Evolutionary conservation across 345 rosid genomes (phyloP).

Genomic region (Kernera saxatilis): DNA sequence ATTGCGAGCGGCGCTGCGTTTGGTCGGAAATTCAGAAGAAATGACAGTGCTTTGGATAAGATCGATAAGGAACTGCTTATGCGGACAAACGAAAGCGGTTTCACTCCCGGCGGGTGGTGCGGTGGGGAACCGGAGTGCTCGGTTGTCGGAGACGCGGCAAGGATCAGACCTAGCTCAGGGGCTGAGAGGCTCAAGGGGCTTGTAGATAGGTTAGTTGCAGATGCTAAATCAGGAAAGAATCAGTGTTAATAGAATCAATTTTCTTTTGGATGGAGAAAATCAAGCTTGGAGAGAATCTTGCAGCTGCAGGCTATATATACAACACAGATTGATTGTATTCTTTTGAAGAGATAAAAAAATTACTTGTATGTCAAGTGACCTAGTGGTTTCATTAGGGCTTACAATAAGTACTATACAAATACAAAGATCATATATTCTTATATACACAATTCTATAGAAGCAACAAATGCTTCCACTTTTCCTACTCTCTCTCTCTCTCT

Average conservation of each 20-base stretch:
- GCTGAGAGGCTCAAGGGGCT: conserved; percentile 60
- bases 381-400: background rate
- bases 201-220: conserved; percentile 42
- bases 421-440: conserved; percentile 3
- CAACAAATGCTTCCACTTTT: background rate
- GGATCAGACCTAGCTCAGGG: conserved; percentile 68
- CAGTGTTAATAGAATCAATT: conserved; percentile 63
- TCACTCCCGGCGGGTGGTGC: conserved; percentile 98
- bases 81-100: conserved; percentile 43
- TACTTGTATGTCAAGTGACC: conserved; percentile 8
- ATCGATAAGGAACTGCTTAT: conserved; percentile 73
- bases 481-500: background rate
- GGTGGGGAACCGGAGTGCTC: conserved; percentile 65
- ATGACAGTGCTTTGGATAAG: conserved; percentile 46
- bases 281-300: background rate
- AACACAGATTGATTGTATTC: background rate
- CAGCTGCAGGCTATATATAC: background rate
- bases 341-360: background rate
- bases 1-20: conserved; percentile 76
- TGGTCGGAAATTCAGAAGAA: conserved; percentile 69
- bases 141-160: conserved; percentile 51
- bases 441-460: conserved; percentile 10
- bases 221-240: conserved; percentile 39
- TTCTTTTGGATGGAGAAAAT: background rate
- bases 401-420: background rate